These are phyloP conservation scores for Kluyveromyces nonfermentans DNA, from an alignment of 805 yeast genomes.

Conservation along the genomic window DNA sequence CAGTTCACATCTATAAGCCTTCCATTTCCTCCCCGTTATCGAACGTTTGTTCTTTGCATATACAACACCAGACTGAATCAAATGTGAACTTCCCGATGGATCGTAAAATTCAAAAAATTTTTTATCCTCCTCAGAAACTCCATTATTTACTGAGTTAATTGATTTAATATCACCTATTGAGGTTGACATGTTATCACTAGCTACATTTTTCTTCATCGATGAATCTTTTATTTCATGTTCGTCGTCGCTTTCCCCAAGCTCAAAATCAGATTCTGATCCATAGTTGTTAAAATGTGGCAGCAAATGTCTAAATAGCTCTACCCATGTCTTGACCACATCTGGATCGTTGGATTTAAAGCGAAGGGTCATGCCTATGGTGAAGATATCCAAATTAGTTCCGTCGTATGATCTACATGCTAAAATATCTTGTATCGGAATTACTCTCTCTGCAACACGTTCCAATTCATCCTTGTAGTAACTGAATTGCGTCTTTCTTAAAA, in stretches of 20 bases:
- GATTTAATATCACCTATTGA: not conserved
- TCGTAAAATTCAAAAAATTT: slow-evolving; percentile 15
- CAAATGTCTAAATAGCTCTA: not conserved
- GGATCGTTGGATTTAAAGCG: slow-evolving; percentile 7
- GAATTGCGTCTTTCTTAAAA: slow-evolving; percentile 15
- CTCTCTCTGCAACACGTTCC: slow-evolving; percentile 16
- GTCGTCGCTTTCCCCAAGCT: slow-evolving; percentile 3
- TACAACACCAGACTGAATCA: slow-evolving; percentile 11
- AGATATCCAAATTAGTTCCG: slow-evolving; percentile 11
- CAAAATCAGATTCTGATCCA: slow-evolving; percentile 4
- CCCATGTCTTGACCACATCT: slow-evolving; percentile 8
- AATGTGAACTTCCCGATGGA: slow-evolving; percentile 9
- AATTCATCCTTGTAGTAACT: slow-evolving; percentile 18
- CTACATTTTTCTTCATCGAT: not conserved
- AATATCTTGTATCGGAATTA: slow-evolving; percentile 11
- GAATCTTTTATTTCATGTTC: slow-evolving; percentile 1
- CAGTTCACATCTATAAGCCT: slow-evolving; percentile 10
- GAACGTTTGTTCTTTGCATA: slow-evolving; percentile 11
- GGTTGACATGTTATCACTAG: not conserved
- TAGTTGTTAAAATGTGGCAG: slow-evolving; percentile 2
- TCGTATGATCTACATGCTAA: slow-evolving; percentile 9
- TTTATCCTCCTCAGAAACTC: slow-evolving; percentile 9
- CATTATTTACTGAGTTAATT: not conserved
- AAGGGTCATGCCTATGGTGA: slow-evolving; percentile 12
- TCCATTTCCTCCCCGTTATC: slow-evolving; percentile 16